Base-by-base conservation (phyloP, 345 rosid species). In the Streptanthus diversifolius region DNA sequence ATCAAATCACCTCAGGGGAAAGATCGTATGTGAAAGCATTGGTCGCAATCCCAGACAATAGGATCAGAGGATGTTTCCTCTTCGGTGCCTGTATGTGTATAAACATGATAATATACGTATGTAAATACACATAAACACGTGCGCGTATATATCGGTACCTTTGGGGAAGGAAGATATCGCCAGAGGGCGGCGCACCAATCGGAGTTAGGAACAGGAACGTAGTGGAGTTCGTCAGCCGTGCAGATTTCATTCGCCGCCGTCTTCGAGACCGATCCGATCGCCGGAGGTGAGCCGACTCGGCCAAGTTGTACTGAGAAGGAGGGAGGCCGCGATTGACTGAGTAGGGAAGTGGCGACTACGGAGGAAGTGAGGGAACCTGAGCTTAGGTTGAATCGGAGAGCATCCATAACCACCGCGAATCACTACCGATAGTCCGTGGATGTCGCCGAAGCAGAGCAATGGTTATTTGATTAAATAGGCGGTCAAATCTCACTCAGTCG, bases 221-320 rank as follows among this genome's bases (percentile, higher is more conserved):
- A 88, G 82, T 91, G 97, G 43, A 93, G 93, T 77, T 93, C 98
- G 59, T 93, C 98, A 49, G 98, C 96, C 57, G 96, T 88, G 64
- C 90, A 93, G 13, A 81, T 63, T 9, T 53, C 53, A 55, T 49
- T 54, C 22, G 14, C 55, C 48, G 45, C 24, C 49, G 37, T 30
- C 30, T 24, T 58, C 44, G 71, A 7, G 41, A 68, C 68, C 0
- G 43, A 25, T 35, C 29, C n/a, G 54, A 55, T 47, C 61, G 60
- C 52, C 62, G 51, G 53, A 35, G 17, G 39, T 12, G 79, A 63
- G 44, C 21, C 5, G 61, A 29, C 15, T 37, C 75, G 75, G 53
- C 66, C 22, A 17, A 70, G 66, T 49, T 64, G 71, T 36, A 63
- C 24, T 7, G 75, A 72, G 44, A 52, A 40, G n/a, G 54, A 62